Evolutionary conservation across 2,329 filamentous ascomycete species (phyloP).

Genomic region (Trichoderma koningii): DNA sequence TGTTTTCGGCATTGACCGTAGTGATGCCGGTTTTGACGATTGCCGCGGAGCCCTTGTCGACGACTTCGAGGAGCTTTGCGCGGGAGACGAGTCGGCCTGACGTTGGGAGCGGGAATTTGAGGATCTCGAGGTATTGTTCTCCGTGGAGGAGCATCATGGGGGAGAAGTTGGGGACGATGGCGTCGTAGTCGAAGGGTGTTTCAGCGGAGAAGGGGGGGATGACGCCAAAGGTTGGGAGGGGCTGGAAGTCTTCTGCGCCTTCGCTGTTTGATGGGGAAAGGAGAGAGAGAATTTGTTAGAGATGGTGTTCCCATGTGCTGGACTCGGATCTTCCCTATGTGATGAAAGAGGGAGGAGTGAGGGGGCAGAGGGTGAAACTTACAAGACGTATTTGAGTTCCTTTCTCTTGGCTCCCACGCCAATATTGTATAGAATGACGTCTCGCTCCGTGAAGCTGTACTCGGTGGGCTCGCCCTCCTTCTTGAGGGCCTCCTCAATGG

Average conservation of each 20-base stretch:
- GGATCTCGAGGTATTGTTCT: constrained; percentile 96
- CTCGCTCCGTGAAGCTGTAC: constrained; percentile 82
- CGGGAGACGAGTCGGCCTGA: constrained; percentile 73
- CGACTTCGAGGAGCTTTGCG: constrained; percentile 84
- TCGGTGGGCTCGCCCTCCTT: constrained; percentile 70
- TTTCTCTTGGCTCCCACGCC: constrained; percentile 89
- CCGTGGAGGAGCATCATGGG: constrained; percentile 99
- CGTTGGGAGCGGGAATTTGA: constrained; percentile 89
- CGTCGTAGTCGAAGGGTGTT: constrained; percentile 74
- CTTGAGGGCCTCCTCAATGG: constrained; percentile 75
- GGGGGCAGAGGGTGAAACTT: constrained; percentile 32
- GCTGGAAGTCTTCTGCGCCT: constrained; percentile 87
- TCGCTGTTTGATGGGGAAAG: constrained; percentile 53
- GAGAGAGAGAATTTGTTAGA: constrained; percentile 12
- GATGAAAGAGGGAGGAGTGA: neutral
- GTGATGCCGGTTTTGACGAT: constrained; percentile 78
- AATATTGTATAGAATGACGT: constrained; percentile 93
- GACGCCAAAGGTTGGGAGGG: constrained; percentile 92
- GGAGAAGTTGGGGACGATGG: constrained; percentile 92
- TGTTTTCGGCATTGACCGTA: constrained; percentile 81
- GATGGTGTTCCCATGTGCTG: neutral
- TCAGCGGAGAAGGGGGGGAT: constrained; percentile 89
- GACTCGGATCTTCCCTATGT: neutral
- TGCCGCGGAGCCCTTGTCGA: constrained; percentile 92
- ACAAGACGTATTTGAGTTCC: constrained; percentile 83